Evolutionary conservation across 2,329 filamentous ascomycete genomes (phyloP), one percentile per base, ranked within the genome.

Genomic region (Lachnellula willkommii): DNA sequence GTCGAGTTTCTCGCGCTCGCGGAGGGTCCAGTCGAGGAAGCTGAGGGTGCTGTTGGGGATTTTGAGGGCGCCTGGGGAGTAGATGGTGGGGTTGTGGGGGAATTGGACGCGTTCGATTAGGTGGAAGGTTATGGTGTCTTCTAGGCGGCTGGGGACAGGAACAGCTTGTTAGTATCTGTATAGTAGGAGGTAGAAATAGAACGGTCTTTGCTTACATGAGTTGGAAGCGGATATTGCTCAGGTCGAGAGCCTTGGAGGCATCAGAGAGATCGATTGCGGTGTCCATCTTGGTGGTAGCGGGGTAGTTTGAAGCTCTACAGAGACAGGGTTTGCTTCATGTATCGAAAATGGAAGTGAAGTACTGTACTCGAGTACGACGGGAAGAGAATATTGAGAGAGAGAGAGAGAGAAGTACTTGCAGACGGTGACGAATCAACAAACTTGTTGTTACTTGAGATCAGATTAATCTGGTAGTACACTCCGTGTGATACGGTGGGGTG

Each of bases 71-170:
- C 88, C 88, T 7, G 90, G 82, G 12, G 77, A 73, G 76, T 99
- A 99, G 73, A 97, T 92, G 67, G 85, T 90, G 69, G 82, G 78
- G 76, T 96, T 97, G 62, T 95, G 81, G 4, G 93, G 90, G 73
- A 97, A 99, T 72, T 99, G 94, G n/a, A 93, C 93, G 42, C 94
- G 87, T 75, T 99, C 94, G 69, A 97, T 97, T 40, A 99, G 79
- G 74, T 96, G 89, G 74, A 95, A 96, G 63, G 90, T 95, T 69
- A 99, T 97, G 59, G 93, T 97, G 70, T 99, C 94, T 76, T 99
- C 94, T 17, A 97, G 81, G 20, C 94, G 94, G 69, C 94, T 99
- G 68, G 50, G 20, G 20, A 57, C 37, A 47, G 28, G 28, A 2
- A 2, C 9, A 9, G 14, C 14, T 32, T 28, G 45, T 47, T 8